Evolutionary conservation across 257 asterid species (phyloP).

Genomic region (Henckelia pumila): DNA sequence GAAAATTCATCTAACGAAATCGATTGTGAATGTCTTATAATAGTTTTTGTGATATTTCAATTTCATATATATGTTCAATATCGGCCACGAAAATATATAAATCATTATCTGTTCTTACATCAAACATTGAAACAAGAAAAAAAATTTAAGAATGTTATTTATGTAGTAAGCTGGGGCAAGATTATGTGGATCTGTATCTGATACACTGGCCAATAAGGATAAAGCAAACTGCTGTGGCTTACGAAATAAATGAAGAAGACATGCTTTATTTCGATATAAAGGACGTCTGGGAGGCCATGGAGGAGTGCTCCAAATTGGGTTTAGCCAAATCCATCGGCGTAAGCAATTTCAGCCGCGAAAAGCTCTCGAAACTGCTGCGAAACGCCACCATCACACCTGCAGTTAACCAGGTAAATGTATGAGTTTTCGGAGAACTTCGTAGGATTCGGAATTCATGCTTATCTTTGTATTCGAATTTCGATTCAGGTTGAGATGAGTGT

Average conservation of each 20-base stretch:
- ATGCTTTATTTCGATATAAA: constrained; percentile 37
- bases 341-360: constrained; percentile 53
- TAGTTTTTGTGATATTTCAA: too few relatives aligned
- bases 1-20: too few relatives aligned
- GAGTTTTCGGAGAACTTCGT: too few relatives aligned
- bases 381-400: constrained; percentile 46
- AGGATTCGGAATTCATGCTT: too few relatives aligned
- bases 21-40: too few relatives aligned
- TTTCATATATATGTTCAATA: too few relatives aligned
- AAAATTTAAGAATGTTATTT: not conserved
- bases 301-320: constrained; percentile 44
- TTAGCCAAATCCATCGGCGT: constrained; percentile 56
- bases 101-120: too few relatives aligned
- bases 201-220: constrained; percentile 46
- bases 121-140: not conserved
- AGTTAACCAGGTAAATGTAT: constrained; percentile 41
- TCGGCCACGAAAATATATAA: too few relatives aligned
- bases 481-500: constrained; percentile 59
- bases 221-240: constrained; percentile 8
- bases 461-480: too few relatives aligned
- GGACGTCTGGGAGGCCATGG: constrained; percentile 62
- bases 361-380: constrained; percentile 34
- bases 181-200: constrained; percentile 55
- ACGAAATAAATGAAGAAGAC: constrained; percentile 25
- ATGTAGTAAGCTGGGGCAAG: constrained; percentile 39